Percentiles rank a stretch among this genome's conserved stretches.
phyloP scores from a whole-genome alignment of 768 basidiomycete genomes.

The Paxillus ammoniavirescens region DNA sequence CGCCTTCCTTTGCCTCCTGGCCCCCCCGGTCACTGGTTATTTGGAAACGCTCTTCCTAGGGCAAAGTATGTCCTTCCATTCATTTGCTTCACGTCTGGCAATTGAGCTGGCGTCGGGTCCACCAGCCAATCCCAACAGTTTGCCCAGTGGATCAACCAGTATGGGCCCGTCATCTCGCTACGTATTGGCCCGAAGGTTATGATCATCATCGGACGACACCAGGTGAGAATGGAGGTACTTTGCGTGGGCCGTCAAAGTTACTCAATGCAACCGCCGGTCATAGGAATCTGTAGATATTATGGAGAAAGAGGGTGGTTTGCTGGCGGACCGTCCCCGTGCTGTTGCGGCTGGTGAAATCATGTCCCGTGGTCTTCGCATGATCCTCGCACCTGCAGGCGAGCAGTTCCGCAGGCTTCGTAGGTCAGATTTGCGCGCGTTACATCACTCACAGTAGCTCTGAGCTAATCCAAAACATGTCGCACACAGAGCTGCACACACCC shows the following conservation, averaged over 20 bases:
- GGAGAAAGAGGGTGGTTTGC: constrained; percentile 60
- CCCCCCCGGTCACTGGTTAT: constrained; percentile 34
- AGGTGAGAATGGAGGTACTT: constrained; percentile 23
- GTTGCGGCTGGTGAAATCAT: constrained; percentile 61
- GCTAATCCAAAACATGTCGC: background rate
- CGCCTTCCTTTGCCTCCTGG: constrained; percentile 30
- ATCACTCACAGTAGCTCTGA: background rate
- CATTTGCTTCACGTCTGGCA: background rate
- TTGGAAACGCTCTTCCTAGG: constrained; percentile 28
- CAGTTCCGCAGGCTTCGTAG: constrained; percentile 60
- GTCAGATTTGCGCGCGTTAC: constrained; percentile 27
- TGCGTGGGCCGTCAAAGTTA: background rate
- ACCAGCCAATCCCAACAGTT: constrained; percentile 40
- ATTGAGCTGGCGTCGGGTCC: background rate
- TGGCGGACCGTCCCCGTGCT: constrained; percentile 53
- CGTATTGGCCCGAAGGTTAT: constrained; percentile 42
- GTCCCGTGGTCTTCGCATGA: constrained; percentile 55
- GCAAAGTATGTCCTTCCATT: constrained; percentile 19
- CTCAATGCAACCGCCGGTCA: background rate
- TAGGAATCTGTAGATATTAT: constrained; percentile 63
- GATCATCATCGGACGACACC: constrained; percentile 35
- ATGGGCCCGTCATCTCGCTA: constrained; percentile 60
- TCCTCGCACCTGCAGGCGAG: constrained; percentile 56
- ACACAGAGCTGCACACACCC: constrained; percentile 53
- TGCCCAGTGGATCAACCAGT: constrained; percentile 57